phyloP scores from a whole-genome alignment of 768 basidiomycete species.

The Hysterangium stoloniferum region DNA sequence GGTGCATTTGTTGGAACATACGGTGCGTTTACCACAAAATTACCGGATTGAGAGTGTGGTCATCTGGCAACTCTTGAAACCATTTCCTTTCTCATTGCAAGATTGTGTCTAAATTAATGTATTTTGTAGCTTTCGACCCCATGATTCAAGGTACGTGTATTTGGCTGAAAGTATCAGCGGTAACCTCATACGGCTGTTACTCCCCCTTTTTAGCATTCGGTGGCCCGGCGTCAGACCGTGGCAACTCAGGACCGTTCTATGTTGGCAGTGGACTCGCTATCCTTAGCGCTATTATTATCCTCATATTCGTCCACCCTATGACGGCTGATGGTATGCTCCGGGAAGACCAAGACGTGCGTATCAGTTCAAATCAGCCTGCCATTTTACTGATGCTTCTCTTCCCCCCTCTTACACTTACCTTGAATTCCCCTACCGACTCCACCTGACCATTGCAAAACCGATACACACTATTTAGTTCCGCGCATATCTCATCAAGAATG shows the following conservation, averaged over 20 bases:
- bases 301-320: slow-evolving; percentile 68
- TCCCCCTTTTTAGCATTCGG: slow-evolving; percentile 50
- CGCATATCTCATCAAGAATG: slow-evolving; percentile 67
- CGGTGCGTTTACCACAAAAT: slow-evolving; percentile 49
- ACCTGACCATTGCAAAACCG: slow-evolving; percentile 3
- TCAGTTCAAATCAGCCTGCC: no score
- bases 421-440: background rate
- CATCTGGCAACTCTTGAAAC: background rate
- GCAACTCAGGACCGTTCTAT: slow-evolving; percentile 86
- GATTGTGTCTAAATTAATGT: background rate
- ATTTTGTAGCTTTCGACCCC: slow-evolving; percentile 50
- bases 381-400: background rate
- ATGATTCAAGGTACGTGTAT: slow-evolving; percentile 48
- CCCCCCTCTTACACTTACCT: background rate
- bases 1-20: slow-evolving; percentile 81
- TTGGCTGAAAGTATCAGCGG: no score
- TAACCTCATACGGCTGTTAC: no score
- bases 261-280: slow-evolving; percentile 71
- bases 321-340: slow-evolving; percentile 69
- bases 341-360: slow-evolving; percentile 58
- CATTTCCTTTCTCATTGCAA: background rate
- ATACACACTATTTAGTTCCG: slow-evolving; percentile 75
- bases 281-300: slow-evolving; percentile 64
- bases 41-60: background rate
- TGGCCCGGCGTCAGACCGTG: slow-evolving; percentile 39